These are phyloP conservation scores for Penicillium samsonianum DNA, from an alignment of 495 filamentous ascomycete species.

Conservation along the genomic window DNA sequence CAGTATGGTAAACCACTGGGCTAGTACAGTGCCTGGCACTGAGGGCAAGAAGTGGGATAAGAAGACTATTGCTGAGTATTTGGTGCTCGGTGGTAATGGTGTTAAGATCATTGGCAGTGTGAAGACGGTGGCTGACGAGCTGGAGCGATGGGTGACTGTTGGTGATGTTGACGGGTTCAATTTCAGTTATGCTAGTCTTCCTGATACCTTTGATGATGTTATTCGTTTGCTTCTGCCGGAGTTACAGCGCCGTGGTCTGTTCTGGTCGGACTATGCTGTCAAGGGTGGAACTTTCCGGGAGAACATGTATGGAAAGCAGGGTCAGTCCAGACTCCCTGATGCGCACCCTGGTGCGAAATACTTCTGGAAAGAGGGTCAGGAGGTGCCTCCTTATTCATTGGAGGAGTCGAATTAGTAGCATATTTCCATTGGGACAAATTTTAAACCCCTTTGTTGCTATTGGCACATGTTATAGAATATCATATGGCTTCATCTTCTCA, in stretches of 20 bases:
- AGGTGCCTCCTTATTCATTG: conserved; percentile 31
- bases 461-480: not conserved
- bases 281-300: conserved; percentile 49
- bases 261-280: conserved; percentile 48
- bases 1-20: conserved; percentile 45
- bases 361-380: conserved; percentile 44
- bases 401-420: conserved; percentile 15
- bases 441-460: not conserved
- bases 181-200: conserved; percentile 58
- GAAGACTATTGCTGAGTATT: conserved; percentile 59
- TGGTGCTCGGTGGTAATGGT: conserved; percentile 60
- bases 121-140: conserved; percentile 58
- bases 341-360: conserved; percentile 49
- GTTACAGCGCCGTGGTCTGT: conserved; percentile 47
- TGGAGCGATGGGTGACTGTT: conserved; percentile 62
- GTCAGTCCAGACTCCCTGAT: conserved; percentile 41
- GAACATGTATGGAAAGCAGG: conserved; percentile 40
- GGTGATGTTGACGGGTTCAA: conserved; percentile 67
- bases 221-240: conserved; percentile 51
- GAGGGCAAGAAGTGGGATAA: conserved; percentile 61
- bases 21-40: conserved; percentile 40
- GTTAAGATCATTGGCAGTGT: conserved; percentile 58
- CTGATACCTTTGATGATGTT: conserved; percentile 65
- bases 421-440: not conserved
- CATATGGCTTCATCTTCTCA: not conserved